Base-by-base conservation (phyloP, 495 filamentous ascomycete species). In the Trichodelitschia bisporula region DNA sequence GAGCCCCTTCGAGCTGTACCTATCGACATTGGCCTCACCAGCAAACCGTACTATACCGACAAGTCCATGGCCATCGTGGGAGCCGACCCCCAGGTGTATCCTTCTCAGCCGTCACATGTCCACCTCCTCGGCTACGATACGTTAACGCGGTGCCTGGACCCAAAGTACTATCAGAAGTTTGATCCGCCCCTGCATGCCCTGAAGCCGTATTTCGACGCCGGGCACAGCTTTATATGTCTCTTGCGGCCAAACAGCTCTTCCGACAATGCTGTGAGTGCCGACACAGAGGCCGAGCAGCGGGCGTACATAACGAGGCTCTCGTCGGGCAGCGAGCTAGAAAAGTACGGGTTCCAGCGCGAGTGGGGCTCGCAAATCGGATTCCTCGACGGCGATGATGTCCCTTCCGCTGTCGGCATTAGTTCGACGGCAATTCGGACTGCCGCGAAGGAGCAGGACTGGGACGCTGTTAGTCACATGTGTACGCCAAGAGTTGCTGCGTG, bases 71-170 rank as follows among this genome's bases (percentile, higher is more conserved):
- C 65, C 0, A 72, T 95, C 19, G 61, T 62, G 8, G 35, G 30
- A 29, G 31, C 31, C 15, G 36, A 46, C 0, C 58, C 56, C 1
- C 57, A 45, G 1, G 49, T 58, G 6, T 78, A 72, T 39, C 44
- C 55, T 0, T 49, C 42, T 4, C 37, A 49, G 5, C 46, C 46
- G 12, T 59, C 68, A 36, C 78, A 89, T 42, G 55, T 83, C 13
- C 78, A 86, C 51, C 61, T 97, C 12, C 69, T 66, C 0, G 84
- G 84, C 18, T 93, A 67, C 42, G 84, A 97, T 51, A 92, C 84
- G 0, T 44, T 93, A 18, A 69, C 78, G 13, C 68, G 84, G 16
- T 69, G 93, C 31, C 66, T 92, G 43, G 57, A 79, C 36, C 50
- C 72, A 0, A 84, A 77, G 43, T 95, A 95, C 47, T 97, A 97